phyloP scores from a whole-genome alignment of 352 stramenopile species.

The Phytophthora quininea region DNA sequence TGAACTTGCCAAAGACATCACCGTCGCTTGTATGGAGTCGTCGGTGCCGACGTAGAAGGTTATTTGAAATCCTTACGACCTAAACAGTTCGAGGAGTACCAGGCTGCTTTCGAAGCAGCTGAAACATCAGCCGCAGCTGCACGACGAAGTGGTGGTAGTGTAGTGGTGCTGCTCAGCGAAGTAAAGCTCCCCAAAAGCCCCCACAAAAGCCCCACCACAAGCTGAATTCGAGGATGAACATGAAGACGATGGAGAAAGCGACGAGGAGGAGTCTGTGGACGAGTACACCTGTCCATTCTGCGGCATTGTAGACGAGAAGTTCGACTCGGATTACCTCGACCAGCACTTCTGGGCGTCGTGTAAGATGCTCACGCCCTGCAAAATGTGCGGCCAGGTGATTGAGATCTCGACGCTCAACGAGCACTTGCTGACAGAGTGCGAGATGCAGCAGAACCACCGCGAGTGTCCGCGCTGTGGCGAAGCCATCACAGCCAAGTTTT shows the following conservation, averaged over 20 bases:
- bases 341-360: conserved; percentile 94
- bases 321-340: conserved; percentile 90
- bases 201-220: conserved; percentile 10
- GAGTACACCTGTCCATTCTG: conserved; percentile 94
- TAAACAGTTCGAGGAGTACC: conserved; percentile 93
- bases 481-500: conserved; percentile 86
- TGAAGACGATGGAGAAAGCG: conserved; percentile 54
- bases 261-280: conserved; percentile 76
- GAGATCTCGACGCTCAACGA: conserved; percentile 91
- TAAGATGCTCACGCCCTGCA: conserved; percentile 91
- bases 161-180: conserved; percentile 14
- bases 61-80: conserved; percentile 83
- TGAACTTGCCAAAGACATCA: conserved; percentile 88
- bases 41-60: conserved; percentile 64
- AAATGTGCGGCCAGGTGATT: conserved; percentile 93
- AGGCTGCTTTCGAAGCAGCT: conserved; percentile 81
- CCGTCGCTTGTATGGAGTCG: conserved; percentile 76
- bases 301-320: conserved; percentile 83
- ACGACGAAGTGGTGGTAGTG: not conserved
- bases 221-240: conserved; percentile 33
- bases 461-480: conserved; percentile 82
- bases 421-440: conserved; percentile 90
- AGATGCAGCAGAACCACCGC: conserved; percentile 83
- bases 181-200: conserved; percentile 16
- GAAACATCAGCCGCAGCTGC: conserved; percentile 48